A percentile compares a stretch with the other conserved stretches of the same genome.
These are phyloP conservation scores for Arachis monticola DNA, from an alignment of 331 rosid genomes.

Conservation along the genomic window DNA sequence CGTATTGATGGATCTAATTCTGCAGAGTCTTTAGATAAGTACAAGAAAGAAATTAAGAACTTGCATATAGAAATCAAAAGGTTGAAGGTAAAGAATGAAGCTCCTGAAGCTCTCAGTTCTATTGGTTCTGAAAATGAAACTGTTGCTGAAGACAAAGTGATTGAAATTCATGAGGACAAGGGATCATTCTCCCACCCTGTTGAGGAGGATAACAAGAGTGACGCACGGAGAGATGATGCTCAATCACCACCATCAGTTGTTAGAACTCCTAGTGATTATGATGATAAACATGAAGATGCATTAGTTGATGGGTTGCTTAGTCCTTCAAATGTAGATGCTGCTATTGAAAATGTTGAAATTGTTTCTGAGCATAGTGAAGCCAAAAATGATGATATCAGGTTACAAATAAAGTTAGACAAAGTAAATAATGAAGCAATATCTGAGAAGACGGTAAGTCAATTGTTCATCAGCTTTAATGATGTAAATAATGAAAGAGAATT, in stretches of 20 bases:
- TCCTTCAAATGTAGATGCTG: conserved; percentile 42
- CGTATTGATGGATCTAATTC: conserved; percentile 54
- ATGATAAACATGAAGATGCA: conserved; percentile 53
- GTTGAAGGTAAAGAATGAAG: conserved; percentile 54
- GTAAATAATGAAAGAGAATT: neutral
- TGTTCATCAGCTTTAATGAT: conserved; percentile 28
- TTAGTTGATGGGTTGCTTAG: conserved; percentile 38
- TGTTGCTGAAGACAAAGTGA: conserved; percentile 56
- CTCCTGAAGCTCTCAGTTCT: conserved; percentile 43
- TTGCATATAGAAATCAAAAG: conserved; percentile 70
- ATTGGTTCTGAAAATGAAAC: conserved; percentile 46
- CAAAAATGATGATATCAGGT: conserved; percentile 42
- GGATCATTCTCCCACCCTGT: conserved; percentile 46
- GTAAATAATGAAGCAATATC: conserved; percentile 55
- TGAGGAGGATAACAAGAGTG: conserved; percentile 37
- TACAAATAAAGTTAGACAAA: conserved; percentile 43
- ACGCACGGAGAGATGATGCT: conserved; percentile 45
- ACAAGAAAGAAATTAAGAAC: conserved; percentile 79
- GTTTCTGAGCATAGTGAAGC: conserved; percentile 50
- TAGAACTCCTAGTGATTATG: conserved; percentile 43
- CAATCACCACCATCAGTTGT: conserved; percentile 39
- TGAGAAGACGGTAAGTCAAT: conserved; percentile 63
- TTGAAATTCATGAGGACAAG: conserved; percentile 79
- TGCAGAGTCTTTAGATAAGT: conserved; percentile 56
- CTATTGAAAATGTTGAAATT: conserved; percentile 48